phyloP scores from a whole-genome alignment of 2,329 filamentous ascomycete species.

The Paracorniculantispora psalliotae region DNA sequence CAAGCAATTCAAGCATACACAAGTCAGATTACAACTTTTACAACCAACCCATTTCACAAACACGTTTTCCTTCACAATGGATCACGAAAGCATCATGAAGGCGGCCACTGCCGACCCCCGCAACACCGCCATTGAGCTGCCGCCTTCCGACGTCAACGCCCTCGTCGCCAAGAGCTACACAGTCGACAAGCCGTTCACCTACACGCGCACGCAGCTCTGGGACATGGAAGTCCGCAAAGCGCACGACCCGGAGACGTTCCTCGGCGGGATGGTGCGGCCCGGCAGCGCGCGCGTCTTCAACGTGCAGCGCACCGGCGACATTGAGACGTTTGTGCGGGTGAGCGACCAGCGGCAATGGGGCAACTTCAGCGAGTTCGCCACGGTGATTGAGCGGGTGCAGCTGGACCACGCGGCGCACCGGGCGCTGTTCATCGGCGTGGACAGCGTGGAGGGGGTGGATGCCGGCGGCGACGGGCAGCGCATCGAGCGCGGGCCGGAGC shows the following conservation, averaged over 20 bases:
- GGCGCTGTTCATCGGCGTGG: slow-evolving; percentile 16
- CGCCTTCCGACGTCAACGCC: slow-evolving; percentile 16
- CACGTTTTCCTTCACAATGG: neutral
- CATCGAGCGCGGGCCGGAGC: slow-evolving; percentile 16
- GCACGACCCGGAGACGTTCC: slow-evolving; percentile 16
- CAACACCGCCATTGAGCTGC: slow-evolving; percentile 13
- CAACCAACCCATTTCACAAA: neutral
- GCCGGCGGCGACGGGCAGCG: slow-evolving; percentile 15
- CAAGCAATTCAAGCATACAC: no score
- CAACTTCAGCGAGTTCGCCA: slow-evolving; percentile 22
- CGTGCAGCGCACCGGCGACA: slow-evolving; percentile 11
- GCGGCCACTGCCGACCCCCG: slow-evolving; percentile 14
- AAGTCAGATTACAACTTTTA: no score
- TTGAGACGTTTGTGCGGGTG: slow-evolving; percentile 39
- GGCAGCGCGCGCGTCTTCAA: slow-evolving; percentile 16
- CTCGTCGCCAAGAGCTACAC: slow-evolving; percentile 15
- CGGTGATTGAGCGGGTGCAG: slow-evolving; percentile 17
- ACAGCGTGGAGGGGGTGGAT: slow-evolving; percentile 12
- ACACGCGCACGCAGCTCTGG: slow-evolving; percentile 18
- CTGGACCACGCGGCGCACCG: slow-evolving; percentile 14
- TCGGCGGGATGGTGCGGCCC: slow-evolving; percentile 14
- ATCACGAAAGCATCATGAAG: slow-evolving; percentile 14
- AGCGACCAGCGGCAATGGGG: slow-evolving; percentile 57
- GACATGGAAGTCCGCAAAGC: slow-evolving; percentile 19
- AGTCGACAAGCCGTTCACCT: slow-evolving; percentile 16